Evolutionary conservation across 2,329 filamentous ascomycete species (phyloP).

Genomic region (Coniochaeta hoffmannii): DNA sequence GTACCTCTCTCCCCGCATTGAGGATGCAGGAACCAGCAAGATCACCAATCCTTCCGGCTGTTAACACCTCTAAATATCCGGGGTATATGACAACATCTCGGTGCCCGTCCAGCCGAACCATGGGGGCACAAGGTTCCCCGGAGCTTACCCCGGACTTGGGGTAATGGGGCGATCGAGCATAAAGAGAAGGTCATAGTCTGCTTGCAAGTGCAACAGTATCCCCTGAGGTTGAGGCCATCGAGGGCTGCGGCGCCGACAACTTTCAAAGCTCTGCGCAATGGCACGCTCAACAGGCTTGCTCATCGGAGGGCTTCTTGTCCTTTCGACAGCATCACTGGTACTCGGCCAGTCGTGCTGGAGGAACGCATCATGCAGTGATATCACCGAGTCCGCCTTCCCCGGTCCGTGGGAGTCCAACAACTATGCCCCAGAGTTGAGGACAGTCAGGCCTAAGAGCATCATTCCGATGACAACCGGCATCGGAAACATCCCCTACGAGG

Average conservation of each 20-base stretch:
- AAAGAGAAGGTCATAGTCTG: neutral
- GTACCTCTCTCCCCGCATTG: neutral
- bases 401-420: conserved; percentile 53
- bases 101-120: neutral
- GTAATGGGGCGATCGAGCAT: neutral
- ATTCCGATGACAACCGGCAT: conserved; percentile 26
- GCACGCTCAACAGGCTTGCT: no score
- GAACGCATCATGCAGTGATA: conserved; percentile 43
- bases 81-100: neutral
- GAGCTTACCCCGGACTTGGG: neutral
- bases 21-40: neutral
- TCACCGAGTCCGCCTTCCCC: conserved; percentile 40
- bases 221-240: neutral
- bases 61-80: neutral
- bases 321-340: neutral
- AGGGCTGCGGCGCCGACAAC: neutral
- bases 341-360: conserved; percentile 40
- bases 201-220: neutral
- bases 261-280: neutral
- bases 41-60: neutral
- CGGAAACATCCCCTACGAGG: conserved; percentile 21
- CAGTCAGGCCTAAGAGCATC: conserved; percentile 35
- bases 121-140: neutral
- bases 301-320: neutral
- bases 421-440: conserved; percentile 45